Conservation (phyloP, 2,329 filamentous ascomycete species). For the Waltergamsia citrina region DNA sequence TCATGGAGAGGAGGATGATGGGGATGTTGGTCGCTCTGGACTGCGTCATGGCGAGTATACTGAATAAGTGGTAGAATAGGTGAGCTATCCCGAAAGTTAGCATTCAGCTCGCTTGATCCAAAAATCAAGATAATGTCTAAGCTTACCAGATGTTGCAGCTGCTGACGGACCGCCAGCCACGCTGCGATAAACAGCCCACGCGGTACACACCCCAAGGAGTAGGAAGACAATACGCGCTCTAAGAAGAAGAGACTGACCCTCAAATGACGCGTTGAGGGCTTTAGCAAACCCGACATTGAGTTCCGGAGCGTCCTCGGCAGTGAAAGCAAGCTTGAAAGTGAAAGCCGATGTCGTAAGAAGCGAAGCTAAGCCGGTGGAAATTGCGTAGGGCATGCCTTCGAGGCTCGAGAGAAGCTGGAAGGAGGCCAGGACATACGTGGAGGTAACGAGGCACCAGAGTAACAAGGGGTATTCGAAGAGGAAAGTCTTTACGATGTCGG, state of each 20-base stretch:
- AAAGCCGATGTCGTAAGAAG: conserved; percentile 47
- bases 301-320: conserved; percentile 79
- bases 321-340: conserved; percentile 85
- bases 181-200: conserved; percentile 28
- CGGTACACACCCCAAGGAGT: conserved; percentile 28
- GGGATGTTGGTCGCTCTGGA: conserved; percentile 79
- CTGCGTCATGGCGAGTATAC: conserved; percentile 77
- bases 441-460: conserved; percentile 66
- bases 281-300: conserved; percentile 37
- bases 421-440: conserved; percentile 56
- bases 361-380: conserved; percentile 29
- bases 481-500: conserved; percentile 72
- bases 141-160: conserved; percentile 18
- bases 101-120: neutral
- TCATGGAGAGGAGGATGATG: conserved; percentile 66
- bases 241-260: conserved; percentile 33
- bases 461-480: conserved; percentile 52
- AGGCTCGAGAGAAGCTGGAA: conserved; percentile 32
- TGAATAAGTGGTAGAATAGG: conserved; percentile 61
- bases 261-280: conserved; percentile 27
- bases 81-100: too few relatives aligned
- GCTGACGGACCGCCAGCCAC: conserved; percentile 14
- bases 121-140: neutral
- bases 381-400: conserved; percentile 27
- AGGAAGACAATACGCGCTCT: conserved; percentile 41